These are phyloP conservation scores for Peronospora farinosa DNA, from an alignment of 352 stramenopile genomes.

Conservation along the genomic window DNA sequence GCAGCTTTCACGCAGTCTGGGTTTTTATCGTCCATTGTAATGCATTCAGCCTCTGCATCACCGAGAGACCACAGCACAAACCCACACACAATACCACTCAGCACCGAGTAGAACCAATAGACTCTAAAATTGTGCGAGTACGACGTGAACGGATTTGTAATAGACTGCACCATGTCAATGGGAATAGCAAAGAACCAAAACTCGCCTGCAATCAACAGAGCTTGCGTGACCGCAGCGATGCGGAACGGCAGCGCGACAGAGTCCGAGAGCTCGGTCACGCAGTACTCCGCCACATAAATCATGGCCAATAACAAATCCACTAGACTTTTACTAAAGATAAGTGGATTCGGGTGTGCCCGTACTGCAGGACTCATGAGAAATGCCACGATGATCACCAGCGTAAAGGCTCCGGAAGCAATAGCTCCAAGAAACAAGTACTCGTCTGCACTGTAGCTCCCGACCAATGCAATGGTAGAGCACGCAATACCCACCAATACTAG, in stretches of 20 bases:
- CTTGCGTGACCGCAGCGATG: slow-evolving; percentile 62
- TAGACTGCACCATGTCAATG: slow-evolving; percentile 84
- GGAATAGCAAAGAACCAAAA: slow-evolving; percentile 88
- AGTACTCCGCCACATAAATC: slow-evolving; percentile 77
- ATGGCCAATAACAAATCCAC: slow-evolving; percentile 66
- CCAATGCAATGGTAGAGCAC: slow-evolving; percentile 32
- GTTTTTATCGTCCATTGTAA: slow-evolving; percentile 15
- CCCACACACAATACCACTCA: slow-evolving; percentile 64
- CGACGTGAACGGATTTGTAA: slow-evolving; percentile 86
- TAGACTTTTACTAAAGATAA: slow-evolving; percentile 85
- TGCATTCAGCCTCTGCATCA: slow-evolving; percentile 26
- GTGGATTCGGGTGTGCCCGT: slow-evolving; percentile 66
- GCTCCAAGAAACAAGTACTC: slow-evolving; percentile 70
- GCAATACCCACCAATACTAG: slow-evolving; percentile 36
- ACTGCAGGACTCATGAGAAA: slow-evolving; percentile 55
- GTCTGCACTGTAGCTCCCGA: slow-evolving; percentile 35
- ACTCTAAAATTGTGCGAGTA: slow-evolving; percentile 77
- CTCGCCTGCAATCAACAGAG: slow-evolving; percentile 73
- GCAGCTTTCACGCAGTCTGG: slow-evolving; percentile 21
- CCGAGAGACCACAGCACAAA: slow-evolving; percentile 59
- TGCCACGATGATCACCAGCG: slow-evolving; percentile 61
- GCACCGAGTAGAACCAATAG: slow-evolving; percentile 80
- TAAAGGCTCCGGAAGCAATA: slow-evolving; percentile 65
- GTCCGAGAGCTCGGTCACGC: slow-evolving; percentile 53
- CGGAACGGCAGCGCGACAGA: slow-evolving; percentile 53